Evolutionary conservation across 1,284 basidiomycete species (phyloP), one percentile per base, ranked within the genome.

Genomic region (Malassezia caprae): DNA sequence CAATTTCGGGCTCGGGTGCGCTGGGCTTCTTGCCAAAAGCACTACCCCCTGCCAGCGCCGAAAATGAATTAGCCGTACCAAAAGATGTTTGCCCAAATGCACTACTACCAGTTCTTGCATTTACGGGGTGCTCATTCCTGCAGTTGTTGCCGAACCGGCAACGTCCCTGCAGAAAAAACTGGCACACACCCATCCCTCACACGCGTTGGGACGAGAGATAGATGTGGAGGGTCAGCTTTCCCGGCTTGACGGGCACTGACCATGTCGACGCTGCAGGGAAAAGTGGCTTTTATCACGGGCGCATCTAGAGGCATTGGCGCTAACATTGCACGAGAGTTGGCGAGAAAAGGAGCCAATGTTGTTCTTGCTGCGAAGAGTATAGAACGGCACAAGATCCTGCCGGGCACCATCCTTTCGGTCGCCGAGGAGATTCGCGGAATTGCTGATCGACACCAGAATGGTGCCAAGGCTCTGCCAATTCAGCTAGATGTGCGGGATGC

Each of bases 361-460:
- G 62, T 65, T 4, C 64, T 72, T 7, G 69, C 69, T 0, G 68
- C 67, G 30, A 69, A 69, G 42, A 64, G 58, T 30, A 44, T 58
- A 4, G 48, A 55, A 39, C 55, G 55, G 17, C 57, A 62, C 32
- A 56, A 56, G 39, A 53, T 49, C 26, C 53, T 75, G 0, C 72
- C 73, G 0, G 73, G 73, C 0, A 75, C 73, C 2, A 75, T 75
- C 50, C 65, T 68, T 54, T 64, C 70, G 0, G 73, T 74, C 0
- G 72, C 63, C 17, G 63, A 67, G 6, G 73, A 74, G 51, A 62
- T 75, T 28, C 47, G 64, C 4, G 28, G 48, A 13, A 51, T 65
- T 0, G 73, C 70, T 0, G 44, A 51, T 7, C 15, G 46, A 4
- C 34, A 48, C 3, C 51, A 59, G 0, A 53, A 37, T 3, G 44